These are phyloP conservation scores for Alternaria hordeiaustralica DNA, from an alignment of 2,329 filamentous ascomycete species.

Conservation along the genomic window DNA sequence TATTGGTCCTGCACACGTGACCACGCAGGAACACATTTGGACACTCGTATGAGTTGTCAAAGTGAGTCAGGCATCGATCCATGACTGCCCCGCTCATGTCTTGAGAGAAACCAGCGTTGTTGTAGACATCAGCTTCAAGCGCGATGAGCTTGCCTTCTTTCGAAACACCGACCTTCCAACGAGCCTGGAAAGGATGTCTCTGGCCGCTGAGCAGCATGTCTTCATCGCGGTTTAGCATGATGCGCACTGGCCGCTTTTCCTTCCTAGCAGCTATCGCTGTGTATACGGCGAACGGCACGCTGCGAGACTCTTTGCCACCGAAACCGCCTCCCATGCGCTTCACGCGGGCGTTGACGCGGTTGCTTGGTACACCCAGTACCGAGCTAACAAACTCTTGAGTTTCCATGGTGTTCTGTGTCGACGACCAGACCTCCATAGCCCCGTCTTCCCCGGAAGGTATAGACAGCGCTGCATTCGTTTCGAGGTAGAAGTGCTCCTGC, in stretches of 20 bases:
- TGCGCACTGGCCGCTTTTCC: slow-evolving; percentile 78
- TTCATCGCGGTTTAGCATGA: slow-evolving; percentile 94
- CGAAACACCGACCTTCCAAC: slow-evolving; percentile 91
- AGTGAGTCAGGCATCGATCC: slow-evolving; percentile 83
- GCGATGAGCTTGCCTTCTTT: slow-evolving; percentile 92
- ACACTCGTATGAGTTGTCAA: slow-evolving; percentile 86
- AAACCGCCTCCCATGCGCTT: slow-evolving; percentile 93
- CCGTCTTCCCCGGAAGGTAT: slow-evolving; percentile 90
- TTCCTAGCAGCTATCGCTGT: slow-evolving; percentile 87
- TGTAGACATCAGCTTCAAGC: slow-evolving; percentile 86
- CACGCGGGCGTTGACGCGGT: slow-evolving; percentile 87
- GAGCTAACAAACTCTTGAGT: slow-evolving; percentile 73
- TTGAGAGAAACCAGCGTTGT: slow-evolving; percentile 82
- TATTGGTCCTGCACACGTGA: slow-evolving; percentile 89
- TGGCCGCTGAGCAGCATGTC: slow-evolving; percentile 92
- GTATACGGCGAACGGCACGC: slow-evolving; percentile 80
- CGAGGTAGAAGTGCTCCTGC: slow-evolving; percentile 96
- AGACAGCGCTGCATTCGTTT: slow-evolving; percentile 83
- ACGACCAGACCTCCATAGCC: slow-evolving; percentile 81
- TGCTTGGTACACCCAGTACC: slow-evolving; percentile 80
- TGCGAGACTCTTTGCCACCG: slow-evolving; percentile 90
- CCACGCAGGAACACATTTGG: slow-evolving; percentile 86
- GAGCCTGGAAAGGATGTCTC: slow-evolving; percentile 85
- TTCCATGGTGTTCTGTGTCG: slow-evolving; percentile 50
- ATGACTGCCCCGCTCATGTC: slow-evolving; percentile 77